Base-by-base conservation (phyloP, 208 protist genomes). In the Trypanosoma brucei region DNA sequence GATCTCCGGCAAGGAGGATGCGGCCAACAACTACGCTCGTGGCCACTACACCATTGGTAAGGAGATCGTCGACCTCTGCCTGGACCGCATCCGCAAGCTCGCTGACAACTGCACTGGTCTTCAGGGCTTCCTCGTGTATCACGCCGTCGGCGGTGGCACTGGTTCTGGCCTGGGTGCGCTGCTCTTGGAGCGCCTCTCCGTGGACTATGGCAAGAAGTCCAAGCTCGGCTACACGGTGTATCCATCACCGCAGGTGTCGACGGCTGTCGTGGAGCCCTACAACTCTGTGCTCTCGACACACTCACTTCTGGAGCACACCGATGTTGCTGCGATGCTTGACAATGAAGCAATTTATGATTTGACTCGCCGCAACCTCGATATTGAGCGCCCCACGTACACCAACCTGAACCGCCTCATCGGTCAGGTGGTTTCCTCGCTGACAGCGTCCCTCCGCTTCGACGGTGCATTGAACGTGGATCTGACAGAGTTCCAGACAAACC, bases 21-120 rank as follows among this genome's bases (percentile, higher is more conserved):
- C 97, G 49, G 97, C 96, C 72, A 99, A 99, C 92, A 99, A 99
- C 90, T 99, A 97, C 78, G 97, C 98, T 45, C 84, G 96, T 66
- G 98, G 97, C 70, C 97, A 99, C 79, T 99, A 99, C 92, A 99
- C 97, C 46, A 84, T 98, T 48, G 97, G 97, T 72, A 98, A 98
- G 80, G 97, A 98, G 80, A 86, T 98, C 62, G 73, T 99, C 34
- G 97, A 99, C 70, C 75, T 85, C 39, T 77, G 78, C 40, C 82
- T 98, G 42, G 97, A 99, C 70, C 72, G 84, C 55, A 98, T 99
- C 78, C 86, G 98, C 71, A 98, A 98, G 81, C 79, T 99, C 6
- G 91, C 97, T 2, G 98, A 99, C 75, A 84, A 97, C 65, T 99
- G 98, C 90, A 94, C 87, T 31, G 94, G 97, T 70, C 94, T 99